Evolutionary conservation across 805 yeast species (phyloP).

Genomic region (Metschnikowia picachoensis): DNA sequence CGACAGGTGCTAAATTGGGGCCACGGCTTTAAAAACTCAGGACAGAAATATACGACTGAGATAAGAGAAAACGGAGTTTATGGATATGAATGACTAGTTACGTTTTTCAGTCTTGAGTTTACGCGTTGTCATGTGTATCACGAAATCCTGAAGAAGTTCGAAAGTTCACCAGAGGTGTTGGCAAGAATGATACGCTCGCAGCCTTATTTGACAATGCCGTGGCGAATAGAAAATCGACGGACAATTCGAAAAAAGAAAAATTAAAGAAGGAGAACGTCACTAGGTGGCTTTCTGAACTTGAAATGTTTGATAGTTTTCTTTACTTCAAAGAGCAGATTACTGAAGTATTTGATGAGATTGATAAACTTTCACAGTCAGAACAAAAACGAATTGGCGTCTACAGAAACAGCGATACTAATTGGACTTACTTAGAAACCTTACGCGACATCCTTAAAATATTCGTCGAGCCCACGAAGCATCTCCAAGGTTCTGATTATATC

Average conservation of each 20-base stretch:
- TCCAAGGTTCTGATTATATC: slow-evolving; percentile 1
- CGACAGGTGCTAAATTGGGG: no score
- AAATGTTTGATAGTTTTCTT: slow-evolving; percentile 2
- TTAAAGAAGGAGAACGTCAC: slow-evolving; percentile 1
- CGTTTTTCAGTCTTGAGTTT: no score
- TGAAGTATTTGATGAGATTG: background rate
- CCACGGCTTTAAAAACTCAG: no score
- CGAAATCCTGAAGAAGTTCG: no score
- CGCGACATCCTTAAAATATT: slow-evolving; percentile 1
- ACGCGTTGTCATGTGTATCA: no score
- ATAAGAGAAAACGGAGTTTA: no score
- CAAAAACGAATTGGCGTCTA: background rate
- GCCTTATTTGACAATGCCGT: slow-evolving; percentile 1
- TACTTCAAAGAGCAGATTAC: slow-evolving; percentile 1
- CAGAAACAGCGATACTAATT: background rate
- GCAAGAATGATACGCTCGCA: no score
- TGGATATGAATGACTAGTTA: no score
- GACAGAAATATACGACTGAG: no score
- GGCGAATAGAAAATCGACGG: slow-evolving; percentile 1
- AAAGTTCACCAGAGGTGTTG: no score
- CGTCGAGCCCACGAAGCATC: slow-evolving; percentile 1
- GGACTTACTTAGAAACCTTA: background rate
- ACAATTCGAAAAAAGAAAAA: background rate
- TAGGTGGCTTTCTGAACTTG: background rate
- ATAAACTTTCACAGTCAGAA: background rate